Evolutionary conservation across 805 yeast genomes (phyloP).

Genomic region (Lipomyces mesembrius): DNA sequence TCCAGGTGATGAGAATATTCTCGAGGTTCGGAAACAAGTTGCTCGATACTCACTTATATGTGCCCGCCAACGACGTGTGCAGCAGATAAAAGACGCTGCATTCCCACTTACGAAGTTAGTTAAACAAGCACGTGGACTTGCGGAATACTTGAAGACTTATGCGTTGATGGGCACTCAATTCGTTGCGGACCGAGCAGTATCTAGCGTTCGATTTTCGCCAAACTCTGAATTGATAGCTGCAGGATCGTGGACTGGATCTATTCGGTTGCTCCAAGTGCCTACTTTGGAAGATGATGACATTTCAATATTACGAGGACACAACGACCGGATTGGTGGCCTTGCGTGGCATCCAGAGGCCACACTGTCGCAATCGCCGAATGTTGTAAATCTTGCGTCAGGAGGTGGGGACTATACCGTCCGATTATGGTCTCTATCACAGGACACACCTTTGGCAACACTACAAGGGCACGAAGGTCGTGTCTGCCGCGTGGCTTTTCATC

Average conservation of each 20-base stretch:
- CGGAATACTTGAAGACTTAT: slow-evolving; percentile 45
- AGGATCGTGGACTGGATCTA: slow-evolving; percentile 84
- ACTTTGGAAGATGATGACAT: slow-evolving; percentile 47
- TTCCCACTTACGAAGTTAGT: slow-evolving; percentile 53
- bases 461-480: slow-evolving; percentile 63
- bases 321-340: slow-evolving; percentile 71
- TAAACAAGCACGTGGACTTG: slow-evolving; percentile 53
- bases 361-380: slow-evolving; percentile 29
- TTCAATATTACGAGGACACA: slow-evolving; percentile 52
- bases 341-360: slow-evolving; percentile 59
- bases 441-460: slow-evolving; percentile 39
- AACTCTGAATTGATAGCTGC: slow-evolving; percentile 54
- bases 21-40: slow-evolving; percentile 57
- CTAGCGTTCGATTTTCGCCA: slow-evolving; percentile 57
- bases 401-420: slow-evolving; percentile 54
- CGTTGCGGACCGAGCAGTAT: slow-evolving; percentile 69
- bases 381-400: slow-evolving; percentile 48
- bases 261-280: slow-evolving; percentile 55
- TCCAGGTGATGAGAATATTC: slow-evolving; percentile 66
- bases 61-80: slow-evolving; percentile 23
- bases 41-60: slow-evolving; percentile 56
- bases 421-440: slow-evolving; percentile 45
- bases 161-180: slow-evolving; percentile 70
- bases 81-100: slow-evolving; percentile 35
- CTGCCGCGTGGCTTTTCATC: slow-evolving; percentile 66